A percentile compares a stretch with the other conserved stretches of the same genome.
phyloP scores from a whole-genome alignment of 257 asterid genomes.

The Solanum bulbocastanum region DNA sequence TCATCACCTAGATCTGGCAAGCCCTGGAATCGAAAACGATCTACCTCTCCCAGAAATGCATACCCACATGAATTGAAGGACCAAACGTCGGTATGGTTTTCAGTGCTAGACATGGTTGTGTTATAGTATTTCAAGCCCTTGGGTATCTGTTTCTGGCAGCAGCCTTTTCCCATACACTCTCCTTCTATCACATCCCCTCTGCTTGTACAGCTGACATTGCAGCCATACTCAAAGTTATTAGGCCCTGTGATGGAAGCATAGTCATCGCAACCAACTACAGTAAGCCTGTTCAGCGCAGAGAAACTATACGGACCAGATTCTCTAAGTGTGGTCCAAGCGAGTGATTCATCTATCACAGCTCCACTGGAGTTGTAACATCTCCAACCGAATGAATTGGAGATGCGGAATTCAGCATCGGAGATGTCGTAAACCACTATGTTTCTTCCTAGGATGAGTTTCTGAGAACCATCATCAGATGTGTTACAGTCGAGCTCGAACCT shows the following conservation, averaged over 20 bases:
- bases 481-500: constrained; percentile 29
- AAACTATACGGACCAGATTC: neutral
- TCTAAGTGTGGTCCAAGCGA: neutral
- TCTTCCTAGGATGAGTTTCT: neutral
- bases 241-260: neutral
- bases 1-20: neutral
- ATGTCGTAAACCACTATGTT: constrained; percentile 20
- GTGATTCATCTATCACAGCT: neutral
- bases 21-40: neutral
- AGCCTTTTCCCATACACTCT: neutral
- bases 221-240: neutral
- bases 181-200: neutral
- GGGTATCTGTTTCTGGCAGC: constrained; percentile 4
- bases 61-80: neutral
- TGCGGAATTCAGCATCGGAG: constrained; percentile 37
- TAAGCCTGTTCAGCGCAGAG: neutral
- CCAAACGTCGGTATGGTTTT: neutral
- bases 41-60: constrained; percentile 9
- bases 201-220: neutral
- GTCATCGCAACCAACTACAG: neutral
- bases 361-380: constrained; percentile 36
- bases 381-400: constrained; percentile 26
- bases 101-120: neutral
- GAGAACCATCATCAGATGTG: neutral
- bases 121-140: neutral